Conservation (phyloP, 73 alveolate species). For the Breviolum minutum region DNA sequence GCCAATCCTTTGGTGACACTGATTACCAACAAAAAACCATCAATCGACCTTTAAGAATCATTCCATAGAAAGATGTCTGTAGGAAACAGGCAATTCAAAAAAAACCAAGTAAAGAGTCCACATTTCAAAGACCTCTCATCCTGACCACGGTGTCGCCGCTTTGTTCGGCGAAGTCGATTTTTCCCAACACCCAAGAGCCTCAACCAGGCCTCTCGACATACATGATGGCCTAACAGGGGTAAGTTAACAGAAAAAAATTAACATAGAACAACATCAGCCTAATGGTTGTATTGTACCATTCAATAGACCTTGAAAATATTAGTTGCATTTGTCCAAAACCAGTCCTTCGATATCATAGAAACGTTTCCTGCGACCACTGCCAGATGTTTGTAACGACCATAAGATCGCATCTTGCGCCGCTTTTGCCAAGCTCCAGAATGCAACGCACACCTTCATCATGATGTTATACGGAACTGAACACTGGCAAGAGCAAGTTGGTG, state of each 20-base stretch:
- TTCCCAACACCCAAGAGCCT: background rate
- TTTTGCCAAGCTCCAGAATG: conserved; percentile 1
- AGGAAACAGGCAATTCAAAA: background rate
- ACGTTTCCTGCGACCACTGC: background rate
- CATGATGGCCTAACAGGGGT: background rate
- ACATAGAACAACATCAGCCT: no score
- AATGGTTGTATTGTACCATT: no score
- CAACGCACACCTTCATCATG: background rate
- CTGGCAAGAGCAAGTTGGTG: background rate
- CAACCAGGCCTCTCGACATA: conserved; percentile 2
- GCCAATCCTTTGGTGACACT: background rate
- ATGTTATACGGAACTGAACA: background rate
- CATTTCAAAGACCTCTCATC: conserved; percentile 18
- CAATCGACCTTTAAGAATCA: background rate
- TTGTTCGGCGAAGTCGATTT: conserved; percentile 1
- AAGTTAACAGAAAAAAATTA: background rate
- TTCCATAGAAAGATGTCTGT: background rate
- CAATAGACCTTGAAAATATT: background rate
- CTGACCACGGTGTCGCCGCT: background rate
- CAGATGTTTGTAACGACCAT: background rate
- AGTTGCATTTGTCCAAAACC: background rate
- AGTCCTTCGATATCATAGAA: background rate
- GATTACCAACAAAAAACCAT: background rate
- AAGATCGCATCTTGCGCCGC: background rate
- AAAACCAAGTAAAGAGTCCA: background rate